A percentile compares a stretch with the other conserved stretches of the same genome.
Conservation (phyloP, 176 grass and related monocot species). For the Puya raimondii region DNA sequence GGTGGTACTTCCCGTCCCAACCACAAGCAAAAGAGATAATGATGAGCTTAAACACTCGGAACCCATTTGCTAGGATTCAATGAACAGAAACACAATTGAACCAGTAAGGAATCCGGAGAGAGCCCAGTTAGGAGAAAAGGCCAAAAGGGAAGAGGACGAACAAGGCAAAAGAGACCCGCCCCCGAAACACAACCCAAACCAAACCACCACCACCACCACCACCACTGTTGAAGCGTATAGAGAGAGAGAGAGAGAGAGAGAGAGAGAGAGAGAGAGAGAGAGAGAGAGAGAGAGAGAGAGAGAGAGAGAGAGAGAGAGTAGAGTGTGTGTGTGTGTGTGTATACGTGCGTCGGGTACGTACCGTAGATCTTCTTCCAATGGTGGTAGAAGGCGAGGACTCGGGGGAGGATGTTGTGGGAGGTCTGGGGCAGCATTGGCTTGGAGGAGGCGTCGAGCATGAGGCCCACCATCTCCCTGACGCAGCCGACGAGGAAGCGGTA, state of each 20-base stretch:
- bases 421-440: conserved; percentile 68
- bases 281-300: conserved; percentile 1
- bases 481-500: conserved; percentile 93
- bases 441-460: conserved; percentile 86
- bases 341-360: conserved; percentile 5
- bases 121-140: not conserved
- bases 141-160: too few species aligned
- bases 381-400: conserved; percentile 94
- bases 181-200: too few species aligned
- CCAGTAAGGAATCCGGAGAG: not conserved
- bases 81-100: too few species aligned
- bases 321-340: not conserved
- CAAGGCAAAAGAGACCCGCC: too few species aligned
- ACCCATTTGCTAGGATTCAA: too few species aligned
- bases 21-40: too few species aligned
- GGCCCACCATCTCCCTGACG: conserved; percentile 78
- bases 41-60: too few species aligned
- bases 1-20: not conserved
- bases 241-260: too few species aligned
- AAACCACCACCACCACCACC: too few species aligned
- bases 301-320: not conserved
- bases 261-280: too few species aligned
- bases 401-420: conserved; percentile 81
- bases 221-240: too few species aligned
- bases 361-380: conserved; percentile 99